Percentiles rank a stretch among this genome's conserved stretches.
phyloP scores from a whole-genome alignment of 78 protist species.

The Paulinella micropora region DNA sequence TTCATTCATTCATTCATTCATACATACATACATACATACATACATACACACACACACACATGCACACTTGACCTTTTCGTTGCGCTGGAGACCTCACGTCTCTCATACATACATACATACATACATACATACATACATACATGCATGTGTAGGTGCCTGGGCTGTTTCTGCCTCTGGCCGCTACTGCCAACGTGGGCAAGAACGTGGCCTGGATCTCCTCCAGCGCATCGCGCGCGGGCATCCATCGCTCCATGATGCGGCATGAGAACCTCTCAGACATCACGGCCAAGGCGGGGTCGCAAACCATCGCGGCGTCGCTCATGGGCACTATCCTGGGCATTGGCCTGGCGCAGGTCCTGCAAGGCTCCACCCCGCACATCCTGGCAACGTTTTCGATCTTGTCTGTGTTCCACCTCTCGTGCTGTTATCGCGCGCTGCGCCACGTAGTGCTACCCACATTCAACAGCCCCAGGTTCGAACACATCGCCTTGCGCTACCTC shows the following conservation, averaged over 20 bases:
- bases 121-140: too few species aligned
- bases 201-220: background rate
- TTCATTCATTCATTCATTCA: too few species aligned
- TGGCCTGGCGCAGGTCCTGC: background rate
- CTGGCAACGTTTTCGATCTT: background rate
- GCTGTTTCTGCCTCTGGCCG: background rate
- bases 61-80: too few species aligned
- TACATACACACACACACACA: too few species aligned
- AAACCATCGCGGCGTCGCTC: background rate
- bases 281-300: background rate
- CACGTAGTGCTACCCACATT: too few species aligned
- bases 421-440: background rate
- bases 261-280: background rate
- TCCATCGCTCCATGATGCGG: background rate
- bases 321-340: background rate
- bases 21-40: too few species aligned
- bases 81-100: too few species aligned
- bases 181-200: background rate
- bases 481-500: too few species aligned
- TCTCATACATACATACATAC: too few species aligned
- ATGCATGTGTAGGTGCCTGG: too few species aligned
- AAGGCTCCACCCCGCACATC: background rate
- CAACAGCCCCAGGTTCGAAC: too few species aligned
- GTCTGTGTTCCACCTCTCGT: background rate
- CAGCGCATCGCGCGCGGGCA: background rate